Base-by-base conservation (phyloP, 306 rosid genomes). In the Gastrolobium bilobum region DNA sequence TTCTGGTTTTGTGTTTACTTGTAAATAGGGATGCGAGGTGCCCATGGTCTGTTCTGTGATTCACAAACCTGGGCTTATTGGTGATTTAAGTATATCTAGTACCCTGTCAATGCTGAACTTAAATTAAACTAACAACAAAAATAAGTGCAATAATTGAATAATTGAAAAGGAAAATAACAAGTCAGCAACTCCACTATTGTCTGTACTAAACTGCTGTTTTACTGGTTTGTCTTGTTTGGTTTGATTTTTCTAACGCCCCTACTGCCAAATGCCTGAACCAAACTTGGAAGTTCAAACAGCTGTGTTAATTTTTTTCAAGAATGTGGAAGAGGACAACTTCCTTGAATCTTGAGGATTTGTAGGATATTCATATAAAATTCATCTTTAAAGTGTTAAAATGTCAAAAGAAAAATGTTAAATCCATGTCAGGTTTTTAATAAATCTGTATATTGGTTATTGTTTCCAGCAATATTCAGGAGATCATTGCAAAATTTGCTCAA, bases 401-500 rank as follows among this genome's bases (percentile, higher is more conserved):
- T 29, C 20, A 51, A 67, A 43, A 26, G 60, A 31, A 71, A 40
- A 50, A 15, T 13, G 47, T 10, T 35, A 30, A 54, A 63, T 44
- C 40, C 7, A 5, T 3, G n/a, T 4, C 34, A 37, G 14, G 5
- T 14, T 57, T 71, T 56, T 40, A 48, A 73, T 33, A 39, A 79
- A 10, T 43, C 7, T 86, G 3, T 58, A 26, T 63, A 1, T 66
- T 66, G 51, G 7, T 62, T 40, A 35, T 70, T 52, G 10, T 78
- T 75, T 83, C 8, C 84, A 88, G 92, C 75, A 91, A 83, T 69
- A 66, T 91, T 9, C 91, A 88, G 75, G 94, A 88, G 73, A 75
- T 92, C 69, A 82, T 92, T 85, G 82, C 91, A 46, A 92, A 87
- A 80, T 89, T 89, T 76, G 78, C 89, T 15, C 96, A 82, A 66